A percentile compares a stretch with the other conserved stretches of the same genome.
Conservation (phyloP, 345 rosid species). For the Hibiscus trionum region DNA sequence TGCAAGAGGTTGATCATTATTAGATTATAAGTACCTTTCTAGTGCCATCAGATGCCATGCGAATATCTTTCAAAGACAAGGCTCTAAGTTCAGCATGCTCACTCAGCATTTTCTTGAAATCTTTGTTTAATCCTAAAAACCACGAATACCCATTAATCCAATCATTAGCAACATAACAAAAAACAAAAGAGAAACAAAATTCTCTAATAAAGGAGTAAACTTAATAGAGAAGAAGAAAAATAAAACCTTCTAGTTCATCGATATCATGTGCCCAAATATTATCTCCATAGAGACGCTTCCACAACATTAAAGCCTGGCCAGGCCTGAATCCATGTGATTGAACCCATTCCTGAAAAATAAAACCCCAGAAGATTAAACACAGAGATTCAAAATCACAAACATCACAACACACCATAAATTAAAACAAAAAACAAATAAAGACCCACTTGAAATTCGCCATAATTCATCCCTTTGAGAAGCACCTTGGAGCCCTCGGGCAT, state of each 20-base stretch:
- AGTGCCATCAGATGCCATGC: constrained; percentile 78
- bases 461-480: constrained; percentile 71
- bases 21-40: constrained; percentile 48
- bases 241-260: constrained; percentile 65
- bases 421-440: neutral
- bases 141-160: neutral
- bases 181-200: neutral
- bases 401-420: neutral
- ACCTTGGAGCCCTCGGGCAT: constrained; percentile 30
- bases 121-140: constrained; percentile 67
- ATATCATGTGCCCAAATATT: constrained; percentile 53
- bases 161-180: neutral
- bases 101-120: constrained; percentile 67
- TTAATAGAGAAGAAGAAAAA: neutral
- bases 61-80: constrained; percentile 56
- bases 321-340: constrained; percentile 73
- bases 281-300: constrained; percentile 87
- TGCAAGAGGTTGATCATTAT: neutral
- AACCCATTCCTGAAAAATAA: constrained; percentile 66
- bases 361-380: neutral
- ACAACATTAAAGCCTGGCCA: constrained; percentile 90
- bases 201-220: neutral
- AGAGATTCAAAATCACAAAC: neutral
- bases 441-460: constrained; percentile 55
- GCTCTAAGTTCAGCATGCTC: constrained; percentile 60